Evolutionary conservation across 1,284 basidiomycete genomes (phyloP), one percentile per base, ranked within the genome.

Genomic region (Singerocomus inundabilis): DNA sequence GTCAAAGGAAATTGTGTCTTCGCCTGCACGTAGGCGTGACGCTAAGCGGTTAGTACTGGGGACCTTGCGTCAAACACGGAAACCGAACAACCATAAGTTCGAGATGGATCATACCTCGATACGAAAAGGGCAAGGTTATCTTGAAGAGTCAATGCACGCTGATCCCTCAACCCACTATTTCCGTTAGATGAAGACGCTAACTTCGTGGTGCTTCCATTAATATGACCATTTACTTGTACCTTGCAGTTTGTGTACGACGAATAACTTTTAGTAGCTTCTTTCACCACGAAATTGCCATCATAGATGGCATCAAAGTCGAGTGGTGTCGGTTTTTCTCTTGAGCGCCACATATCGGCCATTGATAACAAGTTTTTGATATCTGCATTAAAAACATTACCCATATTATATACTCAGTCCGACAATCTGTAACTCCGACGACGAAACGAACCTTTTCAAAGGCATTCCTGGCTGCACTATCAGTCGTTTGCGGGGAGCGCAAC

Each of bases 301-400:
- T 80, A 67, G 60, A 97, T 88, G 2, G 71, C 70, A 15, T 89
- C 84, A 59, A 87, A 94, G 51, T 91, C 84, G 30, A 99, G 79
- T 1, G 95, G 86, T 0, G 80, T 82, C 0, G 97, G 97, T 55
- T 87, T 88, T 24, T 84, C 81, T 26, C 97, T 83, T 9, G 87
- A 81, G 40, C 85, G 85, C 97, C 97, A 99, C 94, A 99, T 98
- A 62, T 98, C 96, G n/a, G 85, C 76, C 97, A 99, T 99, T 12
- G 81, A 81, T 12, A 99, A 75, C 1, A 99, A 76, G 43, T 97
- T 91, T 50, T 84, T 79, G 58, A 98, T 93, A 61, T 99, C 97
- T 1, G 81, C 70, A 55, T 85, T 78, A 75, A 95, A 99, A 9
- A 98, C 88, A 91, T 94, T 59, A 4, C 32, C 5, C 31, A 31